phyloP scores from a whole-genome alignment of 2,329 filamentous ascomycete genomes.

The Aschersonia sp. region DNA sequence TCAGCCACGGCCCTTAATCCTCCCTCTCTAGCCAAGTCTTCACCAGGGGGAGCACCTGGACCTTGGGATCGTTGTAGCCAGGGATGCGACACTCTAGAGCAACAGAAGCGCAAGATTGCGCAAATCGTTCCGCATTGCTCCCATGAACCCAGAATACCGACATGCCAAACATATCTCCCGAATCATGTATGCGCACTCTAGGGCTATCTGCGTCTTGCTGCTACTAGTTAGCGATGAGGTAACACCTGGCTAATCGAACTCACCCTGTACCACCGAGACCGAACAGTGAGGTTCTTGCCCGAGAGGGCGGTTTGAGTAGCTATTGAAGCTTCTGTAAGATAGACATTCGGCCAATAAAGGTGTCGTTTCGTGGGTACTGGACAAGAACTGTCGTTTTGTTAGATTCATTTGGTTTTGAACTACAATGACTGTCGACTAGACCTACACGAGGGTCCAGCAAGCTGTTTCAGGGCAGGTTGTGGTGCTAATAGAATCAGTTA shows the following conservation, averaged over 20 bases:
- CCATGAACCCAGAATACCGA: conserved; percentile 27
- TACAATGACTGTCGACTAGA: background rate
- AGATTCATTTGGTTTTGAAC: background rate
- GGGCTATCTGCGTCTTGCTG: conserved; percentile 19
- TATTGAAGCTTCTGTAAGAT: conserved; percentile 7
- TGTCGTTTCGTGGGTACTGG: conserved; percentile 5
- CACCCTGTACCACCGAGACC: conserved; percentile 17
- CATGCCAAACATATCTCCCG: conserved; percentile 10
- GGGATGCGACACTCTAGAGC: conserved; percentile 12
- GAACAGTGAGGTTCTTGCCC: conserved; percentile 11
- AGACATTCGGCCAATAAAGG: conserved; percentile 9
- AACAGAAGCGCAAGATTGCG: conserved; percentile 19
- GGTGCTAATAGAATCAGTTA: too few species aligned
- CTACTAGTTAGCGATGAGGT: too few species aligned
- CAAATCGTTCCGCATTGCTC: conserved; percentile 12
- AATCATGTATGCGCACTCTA: conserved; percentile 10
- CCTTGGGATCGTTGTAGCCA: conserved; percentile 16
- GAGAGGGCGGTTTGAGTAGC: conserved; percentile 3
- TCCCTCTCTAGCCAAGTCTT: conserved; percentile 15
- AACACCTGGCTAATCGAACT: too few species aligned
- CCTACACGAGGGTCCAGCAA: too few species aligned
- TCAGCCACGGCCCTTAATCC: conserved; percentile 19
- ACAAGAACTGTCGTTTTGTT: background rate
- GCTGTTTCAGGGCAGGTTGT: too few species aligned
- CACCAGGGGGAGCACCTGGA: conserved; percentile 20